Evolutionary conservation across 169 alveolate species (phyloP).

Genomic region (Eimeria falciformis): DNA sequence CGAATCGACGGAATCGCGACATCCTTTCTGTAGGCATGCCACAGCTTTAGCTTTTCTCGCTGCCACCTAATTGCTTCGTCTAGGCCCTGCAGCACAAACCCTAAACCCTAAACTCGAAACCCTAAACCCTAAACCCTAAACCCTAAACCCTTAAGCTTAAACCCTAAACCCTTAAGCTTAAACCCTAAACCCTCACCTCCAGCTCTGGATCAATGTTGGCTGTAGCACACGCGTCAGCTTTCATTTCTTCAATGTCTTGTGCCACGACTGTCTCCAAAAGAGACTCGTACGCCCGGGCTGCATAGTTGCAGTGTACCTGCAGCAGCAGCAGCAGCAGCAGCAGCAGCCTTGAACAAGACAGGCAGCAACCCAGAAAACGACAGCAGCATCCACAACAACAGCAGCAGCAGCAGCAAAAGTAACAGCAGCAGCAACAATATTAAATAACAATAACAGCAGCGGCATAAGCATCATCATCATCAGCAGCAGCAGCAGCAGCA

Average conservation of each 20-base stretch:
- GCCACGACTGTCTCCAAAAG: constrained; percentile 68
- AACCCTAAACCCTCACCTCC: not conserved
- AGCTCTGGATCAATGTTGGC: not conserved
- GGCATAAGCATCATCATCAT: not conserved
- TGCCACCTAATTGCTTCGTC: not conserved
- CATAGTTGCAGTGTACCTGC: constrained; percentile 41
- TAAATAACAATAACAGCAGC: no score
- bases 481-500: not conserved
- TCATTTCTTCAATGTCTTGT: constrained; percentile 42
- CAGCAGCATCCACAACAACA: not conserved
- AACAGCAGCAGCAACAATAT: not conserved
- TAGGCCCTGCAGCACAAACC: not conserved
- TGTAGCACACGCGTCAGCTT: not conserved
- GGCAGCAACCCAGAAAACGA: not conserved
- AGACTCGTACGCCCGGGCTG: constrained; percentile 61
- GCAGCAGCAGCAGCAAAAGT: not conserved
- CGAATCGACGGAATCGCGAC: constrained; percentile 41
- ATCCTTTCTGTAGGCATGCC: constrained; percentile 53
- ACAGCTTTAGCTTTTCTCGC: constrained; percentile 55
- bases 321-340: constrained; percentile 46
- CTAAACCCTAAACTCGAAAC: not conserved
- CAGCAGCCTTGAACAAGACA: not conserved
- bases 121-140: no score
- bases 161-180: no score
- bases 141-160: no score